Percentiles rank a stretch among this genome's conserved stretches.
These are phyloP conservation scores for Pyrenopolyporus hunteri DNA, from an alignment of 495 filamentous ascomycete genomes.

Conservation along the genomic window DNA sequence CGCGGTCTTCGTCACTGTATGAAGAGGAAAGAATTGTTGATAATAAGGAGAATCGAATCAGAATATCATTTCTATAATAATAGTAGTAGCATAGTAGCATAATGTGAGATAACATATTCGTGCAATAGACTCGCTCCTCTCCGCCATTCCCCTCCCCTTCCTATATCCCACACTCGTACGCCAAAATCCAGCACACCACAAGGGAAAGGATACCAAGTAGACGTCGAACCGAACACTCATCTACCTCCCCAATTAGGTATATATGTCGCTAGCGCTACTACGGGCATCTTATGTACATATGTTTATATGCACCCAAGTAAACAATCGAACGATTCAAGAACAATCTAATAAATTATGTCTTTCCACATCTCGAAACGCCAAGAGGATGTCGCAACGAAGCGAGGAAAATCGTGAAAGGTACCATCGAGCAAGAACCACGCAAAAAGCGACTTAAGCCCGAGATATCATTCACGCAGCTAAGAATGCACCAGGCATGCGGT, in stretches of 20 bases:
- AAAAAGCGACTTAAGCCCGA: too few relatives aligned
- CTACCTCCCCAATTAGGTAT: constrained; percentile 20
- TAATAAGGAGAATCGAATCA: background rate
- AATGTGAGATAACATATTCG: background rate
- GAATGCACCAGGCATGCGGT: background rate
- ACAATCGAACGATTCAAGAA: too few relatives aligned
- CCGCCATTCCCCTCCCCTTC: too few relatives aligned
- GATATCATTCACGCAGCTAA: too few relatives aligned
- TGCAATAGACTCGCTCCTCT: background rate
- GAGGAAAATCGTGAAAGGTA: background rate
- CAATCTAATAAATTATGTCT: constrained; percentile 10
- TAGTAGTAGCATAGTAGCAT: background rate
- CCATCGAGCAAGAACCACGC: background rate
- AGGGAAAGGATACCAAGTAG: too few relatives aligned
- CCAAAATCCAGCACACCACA: too few relatives aligned
- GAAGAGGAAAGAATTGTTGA: background rate
- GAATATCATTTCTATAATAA: background rate
- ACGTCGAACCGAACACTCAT: too few relatives aligned
- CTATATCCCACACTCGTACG: too few relatives aligned
- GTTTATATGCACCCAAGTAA: constrained; percentile 14
- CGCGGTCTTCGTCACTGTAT: background rate
- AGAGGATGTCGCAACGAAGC: background rate
- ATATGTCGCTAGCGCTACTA: background rate
- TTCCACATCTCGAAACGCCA: constrained; percentile 15
- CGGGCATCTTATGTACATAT: background rate